These are phyloP conservation scores for Stachybotrys chartarum DNA, from an alignment of 2,329 filamentous ascomycete genomes.

Conservation along the genomic window DNA sequence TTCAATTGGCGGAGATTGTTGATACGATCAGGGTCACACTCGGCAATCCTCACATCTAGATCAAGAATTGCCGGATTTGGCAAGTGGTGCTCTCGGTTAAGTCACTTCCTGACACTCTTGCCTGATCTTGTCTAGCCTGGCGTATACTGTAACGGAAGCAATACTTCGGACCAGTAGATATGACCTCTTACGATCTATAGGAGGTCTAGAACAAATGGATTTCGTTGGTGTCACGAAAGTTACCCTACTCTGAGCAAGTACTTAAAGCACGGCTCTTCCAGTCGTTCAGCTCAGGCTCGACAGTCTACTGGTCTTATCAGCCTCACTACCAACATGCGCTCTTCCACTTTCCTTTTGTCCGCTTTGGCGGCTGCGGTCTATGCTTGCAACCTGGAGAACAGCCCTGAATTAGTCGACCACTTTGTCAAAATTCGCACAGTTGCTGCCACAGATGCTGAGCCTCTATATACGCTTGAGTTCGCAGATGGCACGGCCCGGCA, in stretches of 20 bases:
- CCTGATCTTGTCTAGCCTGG: neutral
- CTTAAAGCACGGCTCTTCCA: neutral
- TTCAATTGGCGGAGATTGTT: neutral
- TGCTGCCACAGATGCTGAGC: constrained; percentile 1
- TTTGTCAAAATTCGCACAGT: neutral
- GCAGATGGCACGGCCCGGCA: constrained; percentile 68
- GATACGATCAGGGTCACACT: neutral
- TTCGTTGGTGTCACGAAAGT: no score
- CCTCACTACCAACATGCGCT: neutral
- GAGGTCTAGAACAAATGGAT: neutral
- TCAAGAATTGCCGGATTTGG: no score
- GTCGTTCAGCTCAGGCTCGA: neutral
- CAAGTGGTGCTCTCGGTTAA: no score
- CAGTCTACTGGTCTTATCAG: neutral
- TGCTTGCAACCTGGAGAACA: neutral
- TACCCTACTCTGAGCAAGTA: neutral
- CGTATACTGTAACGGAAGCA: no score
- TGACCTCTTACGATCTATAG: neutral
- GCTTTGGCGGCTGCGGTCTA: neutral
- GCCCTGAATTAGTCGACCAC: neutral
- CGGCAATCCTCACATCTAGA: no score
- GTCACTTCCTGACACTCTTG: neutral
- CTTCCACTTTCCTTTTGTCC: neutral
- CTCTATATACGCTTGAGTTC: constrained; percentile 65
- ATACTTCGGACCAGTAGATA: neutral